A percentile compares a stretch with the other conserved stretches of the same genome.
Conservation (phyloP, 2,329 filamentous ascomycete species). For the Clarireedia homoeocarpa region DNA sequence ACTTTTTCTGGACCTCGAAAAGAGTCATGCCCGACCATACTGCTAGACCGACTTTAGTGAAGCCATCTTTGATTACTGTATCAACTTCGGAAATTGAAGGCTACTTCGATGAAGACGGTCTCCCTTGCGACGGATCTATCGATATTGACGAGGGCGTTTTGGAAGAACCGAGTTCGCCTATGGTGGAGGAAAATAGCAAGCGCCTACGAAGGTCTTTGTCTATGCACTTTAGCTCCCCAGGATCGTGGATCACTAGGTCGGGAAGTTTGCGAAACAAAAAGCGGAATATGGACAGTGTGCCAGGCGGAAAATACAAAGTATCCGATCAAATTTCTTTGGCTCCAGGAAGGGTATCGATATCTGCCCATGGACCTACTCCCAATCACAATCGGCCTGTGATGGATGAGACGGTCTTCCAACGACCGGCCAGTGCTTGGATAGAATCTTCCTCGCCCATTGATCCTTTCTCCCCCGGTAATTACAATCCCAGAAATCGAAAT, state of each 20-base stretch:
- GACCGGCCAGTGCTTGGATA: constrained; percentile 11
- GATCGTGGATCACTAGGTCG: constrained; percentile 47
- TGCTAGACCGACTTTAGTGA: constrained; percentile 25
- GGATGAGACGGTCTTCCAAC: constrained; percentile 22
- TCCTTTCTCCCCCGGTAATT: constrained; percentile 18
- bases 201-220: constrained; percentile 47
- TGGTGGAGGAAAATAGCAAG: constrained; percentile 23
- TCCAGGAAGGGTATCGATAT: constrained; percentile 21
- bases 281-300: constrained; percentile 37
- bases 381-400: constrained; percentile 16
- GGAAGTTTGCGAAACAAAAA: constrained; percentile 51
- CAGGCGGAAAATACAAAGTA: constrained; percentile 42
- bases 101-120: constrained; percentile 21
- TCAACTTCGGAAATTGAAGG: constrained; percentile 8
- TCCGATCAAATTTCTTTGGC: constrained; percentile 41
- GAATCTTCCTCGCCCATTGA: constrained; percentile 18
- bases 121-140: constrained; percentile 18
- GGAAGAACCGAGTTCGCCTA: neutral
- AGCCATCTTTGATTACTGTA: constrained; percentile 23
- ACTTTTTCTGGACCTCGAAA: constrained; percentile 23
- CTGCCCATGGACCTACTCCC: constrained; percentile 19
- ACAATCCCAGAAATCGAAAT: constrained; percentile 31
- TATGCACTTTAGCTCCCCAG: constrained; percentile 50
- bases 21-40: constrained; percentile 25
- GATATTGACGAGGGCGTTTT: constrained; percentile 9